Conservation (phyloP, 208 protist species). For the Wallacemonas sp. region DNA sequence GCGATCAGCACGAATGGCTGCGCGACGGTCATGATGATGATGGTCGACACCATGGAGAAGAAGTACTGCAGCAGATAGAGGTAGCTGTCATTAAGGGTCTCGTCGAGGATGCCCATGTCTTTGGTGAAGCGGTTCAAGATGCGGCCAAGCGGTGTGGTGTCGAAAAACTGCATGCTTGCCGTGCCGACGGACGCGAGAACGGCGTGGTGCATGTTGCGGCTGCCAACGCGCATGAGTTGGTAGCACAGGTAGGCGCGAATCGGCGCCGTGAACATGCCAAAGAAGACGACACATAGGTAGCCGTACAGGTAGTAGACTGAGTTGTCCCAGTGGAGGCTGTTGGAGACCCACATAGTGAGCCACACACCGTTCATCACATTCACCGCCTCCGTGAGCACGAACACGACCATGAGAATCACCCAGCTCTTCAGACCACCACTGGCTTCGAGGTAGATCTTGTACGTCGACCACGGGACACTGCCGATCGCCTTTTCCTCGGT, state of each 20-base stretch:
- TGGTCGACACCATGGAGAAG: slow-evolving; percentile 52
- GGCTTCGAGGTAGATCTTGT: slow-evolving; percentile 55
- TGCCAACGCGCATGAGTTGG: slow-evolving; percentile 33
- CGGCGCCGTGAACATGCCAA: slow-evolving; percentile 35
- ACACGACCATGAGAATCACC: slow-evolving; percentile 52
- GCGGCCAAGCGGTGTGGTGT: slow-evolving; percentile 93
- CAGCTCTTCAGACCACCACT: slow-evolving; percentile 48
- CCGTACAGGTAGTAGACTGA: slow-evolving; percentile 41
- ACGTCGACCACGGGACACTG: slow-evolving; percentile 52
- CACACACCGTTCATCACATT: slow-evolving; percentile 47
- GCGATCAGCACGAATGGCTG: slow-evolving; percentile 52
- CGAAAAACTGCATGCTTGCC: slow-evolving; percentile 92
- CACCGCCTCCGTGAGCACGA: slow-evolving; percentile 54
- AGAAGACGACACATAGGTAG: slow-evolving; percentile 40
- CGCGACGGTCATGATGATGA: slow-evolving; percentile 43
- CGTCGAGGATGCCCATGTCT: slow-evolving; percentile 87
- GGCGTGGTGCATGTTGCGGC: slow-evolving; percentile 42
- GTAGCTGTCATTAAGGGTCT: slow-evolving; percentile 45
- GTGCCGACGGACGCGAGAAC: slow-evolving; percentile 54
- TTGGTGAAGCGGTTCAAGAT: slow-evolving; percentile 95
- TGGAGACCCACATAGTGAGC: slow-evolving; percentile 72
- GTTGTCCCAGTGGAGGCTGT: slow-evolving; percentile 11
- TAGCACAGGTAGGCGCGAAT: slow-evolving; percentile 43
- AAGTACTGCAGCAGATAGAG: slow-evolving; percentile 65
- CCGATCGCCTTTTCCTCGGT: slow-evolving; percentile 64